A percentile compares a stretch with the other conserved stretches of the same genome.
phyloP scores from a whole-genome alignment of 768 basidiomycete species.

The Mycena pura region DNA sequence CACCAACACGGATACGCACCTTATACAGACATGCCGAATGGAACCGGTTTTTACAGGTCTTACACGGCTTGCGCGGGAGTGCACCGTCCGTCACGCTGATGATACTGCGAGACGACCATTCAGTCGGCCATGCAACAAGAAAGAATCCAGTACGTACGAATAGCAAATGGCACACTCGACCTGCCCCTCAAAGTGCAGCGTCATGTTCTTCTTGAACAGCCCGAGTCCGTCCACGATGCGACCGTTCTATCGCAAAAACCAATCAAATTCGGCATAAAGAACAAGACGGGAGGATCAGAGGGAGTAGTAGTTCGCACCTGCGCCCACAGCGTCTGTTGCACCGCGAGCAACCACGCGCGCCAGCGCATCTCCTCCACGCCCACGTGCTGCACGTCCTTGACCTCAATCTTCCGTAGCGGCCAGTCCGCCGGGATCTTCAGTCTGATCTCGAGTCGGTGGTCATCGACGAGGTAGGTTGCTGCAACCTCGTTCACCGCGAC shows the following conservation, averaged over 20 bases:
- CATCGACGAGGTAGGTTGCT: constrained; percentile 88
- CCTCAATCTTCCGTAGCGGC: constrained; percentile 87
- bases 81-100: constrained; percentile 89
- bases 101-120: constrained; percentile 57
- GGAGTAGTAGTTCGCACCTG: constrained; percentile 69
- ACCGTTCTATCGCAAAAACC: constrained; percentile 73
- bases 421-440: constrained; percentile 89
- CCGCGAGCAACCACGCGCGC: constrained; percentile 92
- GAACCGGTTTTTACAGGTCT: constrained; percentile 94
- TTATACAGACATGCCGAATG: constrained; percentile 93
- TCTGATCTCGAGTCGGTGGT: constrained; percentile 89
- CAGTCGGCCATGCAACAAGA: background rate
- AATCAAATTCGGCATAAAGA: background rate
- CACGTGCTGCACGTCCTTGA: constrained; percentile 82
- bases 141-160: constrained; percentile 59
- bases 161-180: constrained; percentile 98
- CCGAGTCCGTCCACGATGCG: constrained; percentile 86
- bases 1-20: constrained; percentile 43
- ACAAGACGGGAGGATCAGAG: too few relatives aligned
- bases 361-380: constrained; percentile 91
- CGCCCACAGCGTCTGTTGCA: constrained; percentile 89
- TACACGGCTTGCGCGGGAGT: constrained; percentile 90
- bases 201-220: constrained; percentile 94
- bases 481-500: constrained; percentile 79
- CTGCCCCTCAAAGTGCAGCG: constrained; percentile 92